Evolutionary conservation across 495 filamentous ascomycete species (phyloP), one percentile per base, ranked within the genome.

Genomic region (Annulohypoxylon bovei): DNA sequence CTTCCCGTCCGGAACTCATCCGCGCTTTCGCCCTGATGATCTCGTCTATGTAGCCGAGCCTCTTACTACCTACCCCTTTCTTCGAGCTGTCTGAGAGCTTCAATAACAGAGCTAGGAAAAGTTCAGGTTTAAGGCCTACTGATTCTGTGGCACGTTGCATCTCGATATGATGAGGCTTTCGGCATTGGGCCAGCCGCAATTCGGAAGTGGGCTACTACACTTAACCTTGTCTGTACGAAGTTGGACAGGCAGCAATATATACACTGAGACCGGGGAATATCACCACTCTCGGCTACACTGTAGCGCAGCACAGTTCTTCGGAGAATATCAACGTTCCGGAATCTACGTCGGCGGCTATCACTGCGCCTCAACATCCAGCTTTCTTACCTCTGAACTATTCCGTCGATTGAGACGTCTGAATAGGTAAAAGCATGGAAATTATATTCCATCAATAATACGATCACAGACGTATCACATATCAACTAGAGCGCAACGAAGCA

Each of bases 141-240:
- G 6, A 33, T 4, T 71, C 28, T 14, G 58, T 71, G 53, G 44
- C 27, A 67, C 63, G 63, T 60, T 71, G 46, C 57, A 57, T 57
- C 14, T 59, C 37, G 2, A 67, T 50, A 67, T 6, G 33, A 30
- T 52, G 62, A 63, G 46, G 62, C 58, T 63, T 62, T 58, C 40
- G 58, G 50, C 58, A 71, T 44, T 57, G 30, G 32, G 23, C 27
- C 42, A 40, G 33, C 20, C 33, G 18, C 18, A 35, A 52, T 14
- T 56, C 62, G 49, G 62, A 71, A 59, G 67, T n/a, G 55, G 61
- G 55, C 32, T 55, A 25, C 28, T 50, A 33, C 42, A 28, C 25
- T 54, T 27, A 55, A 66, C 33, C 53, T 25, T 72, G 47, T 27
- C 22, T 28, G 18, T 42, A 20, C 16, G 16, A 32, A 52, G 63